Evolutionary conservation across 1,139 yeast genomes (phyloP), one percentile per base, ranked within the genome.

Genomic region (Magnusiomyces fungicola): DNA sequence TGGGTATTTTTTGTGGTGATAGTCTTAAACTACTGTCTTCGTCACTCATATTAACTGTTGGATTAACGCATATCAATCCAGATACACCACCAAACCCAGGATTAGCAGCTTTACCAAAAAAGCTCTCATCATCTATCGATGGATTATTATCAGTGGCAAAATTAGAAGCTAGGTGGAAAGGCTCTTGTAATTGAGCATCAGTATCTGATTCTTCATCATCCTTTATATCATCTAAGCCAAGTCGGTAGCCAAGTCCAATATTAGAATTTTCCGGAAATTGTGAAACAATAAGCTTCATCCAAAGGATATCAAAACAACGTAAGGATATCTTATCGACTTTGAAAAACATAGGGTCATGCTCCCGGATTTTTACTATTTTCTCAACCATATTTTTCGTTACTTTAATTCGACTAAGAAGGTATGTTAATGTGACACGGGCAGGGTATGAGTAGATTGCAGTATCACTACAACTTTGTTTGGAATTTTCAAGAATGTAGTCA

Each of bases 291-390:
- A 50, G 43, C 38, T 50, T 50, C 22, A 48, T 22, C 53, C 53
- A 50, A 3, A 50, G 14, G 48, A 50, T 48, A 40, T 43, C 33
- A 43, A 30, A 50, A 34, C 51, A 50, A 16, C 53, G 43, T 32
- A 50, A 23, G 10, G 51, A 47, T 19, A 50, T 50, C n/a, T 48
- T 42, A 30, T 43, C 39, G 16, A 48, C 48, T 21, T 48, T 30
- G 37, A 50, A 50, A 33, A 48, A 50, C 22, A 43, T 45, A 3
- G 12, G 32, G 29, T 46, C 51, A 3, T 25, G 16, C 16, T 48
- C 49, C 9, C 53, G 47, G 14, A 44, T 42, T 12, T 22, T n/a
- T 5, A 43, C 25, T 18, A 50, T 36, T 22, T 29, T 14, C 10
- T 38, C 19, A 2, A 48, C 46, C 51, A 50, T 50, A 14, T 21